Evolutionary conservation across 805 yeast species (phyloP), one percentile per base, ranked within the genome.

Genomic region (Starmerella ratchasimensis): DNA sequence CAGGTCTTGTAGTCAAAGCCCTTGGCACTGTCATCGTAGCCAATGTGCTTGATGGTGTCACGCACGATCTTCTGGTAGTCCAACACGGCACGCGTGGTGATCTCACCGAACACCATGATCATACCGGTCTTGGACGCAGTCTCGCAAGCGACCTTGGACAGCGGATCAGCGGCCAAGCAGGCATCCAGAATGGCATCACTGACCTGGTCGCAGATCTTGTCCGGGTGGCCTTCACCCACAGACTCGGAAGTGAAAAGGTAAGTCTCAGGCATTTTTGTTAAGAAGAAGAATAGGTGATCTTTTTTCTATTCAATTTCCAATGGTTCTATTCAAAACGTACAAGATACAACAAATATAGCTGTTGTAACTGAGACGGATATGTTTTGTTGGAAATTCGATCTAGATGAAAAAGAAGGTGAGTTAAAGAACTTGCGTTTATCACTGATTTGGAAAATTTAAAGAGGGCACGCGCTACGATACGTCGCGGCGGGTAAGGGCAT

Each of bases 1-100:
- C 98, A 90, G 55, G 98, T 90, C 72, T 88, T 88, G 81, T 83
- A 88, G 67, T 90, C 98, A 61, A 90, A 90, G 55, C 98, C 98
- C 71, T 90, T 90, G 37, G 72, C 93, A 47, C 93, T 79, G 60
- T 75, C 71, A 64, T 90, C 98, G 71, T 90, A 90, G 60, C 98
- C 98, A 65, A 90, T 90, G 67, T 84, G 83, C 72, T 88, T 84
- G 68, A 90, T 81, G 63, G 98, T 90, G 64, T 90, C 96, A 72
- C 98, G 84, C 63, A 90, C 75, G 57, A 90, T 77, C 68, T 88
- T 83, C 69, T 90, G 98, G 81, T 74, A 90, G 71, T 90, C 98
- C 59, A 90, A 70, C 48, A 68, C 66, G 52, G 98, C 98, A 62
- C 75, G 80, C 67, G 98, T 90, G 69, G 98, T 88, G 65, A 90